A percentile compares a stretch with the other conserved stretches of the same genome.
These are phyloP conservation scores for Boechera stricta DNA, from an alignment of 345 rosid species.

Conservation along the genomic window DNA sequence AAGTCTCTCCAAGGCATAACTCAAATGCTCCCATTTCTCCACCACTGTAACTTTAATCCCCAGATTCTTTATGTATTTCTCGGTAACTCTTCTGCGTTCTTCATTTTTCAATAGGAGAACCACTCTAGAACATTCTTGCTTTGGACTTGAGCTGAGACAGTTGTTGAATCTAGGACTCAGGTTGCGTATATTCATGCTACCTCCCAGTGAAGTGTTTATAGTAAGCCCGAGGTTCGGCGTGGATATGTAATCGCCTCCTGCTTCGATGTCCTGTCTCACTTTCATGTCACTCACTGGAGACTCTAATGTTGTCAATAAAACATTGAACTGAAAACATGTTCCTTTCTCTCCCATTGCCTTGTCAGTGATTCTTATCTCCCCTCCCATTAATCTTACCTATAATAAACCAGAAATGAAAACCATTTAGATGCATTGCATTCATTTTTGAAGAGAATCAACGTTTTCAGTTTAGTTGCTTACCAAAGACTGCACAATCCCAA, in stretches of 20 bases:
- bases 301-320: constrained; percentile 46
- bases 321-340: constrained; percentile 80
- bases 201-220: constrained; percentile 34
- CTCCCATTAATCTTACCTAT: constrained; percentile 85
- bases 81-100: constrained; percentile 57
- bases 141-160: constrained; percentile 52
- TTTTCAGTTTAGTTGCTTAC: constrained; percentile 45
- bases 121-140: constrained; percentile 65
- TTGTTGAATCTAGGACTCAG: constrained; percentile 51
- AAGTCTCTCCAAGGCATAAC: constrained; percentile 44
- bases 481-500: constrained; percentile 88
- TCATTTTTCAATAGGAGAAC: constrained; percentile 62
- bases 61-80: constrained; percentile 54
- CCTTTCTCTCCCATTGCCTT: constrained; percentile 66
- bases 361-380: constrained; percentile 72
- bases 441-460: background rate
- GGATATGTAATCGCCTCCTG: constrained; percentile 35
- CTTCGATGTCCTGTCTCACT: constrained; percentile 40
- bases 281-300: constrained; percentile 22
- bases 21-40: constrained; percentile 54
- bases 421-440: background rate
- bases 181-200: constrained; percentile 39
- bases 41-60: constrained; percentile 61
- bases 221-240: constrained; percentile 39
- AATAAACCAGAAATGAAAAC: background rate